Conservation (phyloP, 352 stramenopile species). For the Pythium diclinum region DNA sequence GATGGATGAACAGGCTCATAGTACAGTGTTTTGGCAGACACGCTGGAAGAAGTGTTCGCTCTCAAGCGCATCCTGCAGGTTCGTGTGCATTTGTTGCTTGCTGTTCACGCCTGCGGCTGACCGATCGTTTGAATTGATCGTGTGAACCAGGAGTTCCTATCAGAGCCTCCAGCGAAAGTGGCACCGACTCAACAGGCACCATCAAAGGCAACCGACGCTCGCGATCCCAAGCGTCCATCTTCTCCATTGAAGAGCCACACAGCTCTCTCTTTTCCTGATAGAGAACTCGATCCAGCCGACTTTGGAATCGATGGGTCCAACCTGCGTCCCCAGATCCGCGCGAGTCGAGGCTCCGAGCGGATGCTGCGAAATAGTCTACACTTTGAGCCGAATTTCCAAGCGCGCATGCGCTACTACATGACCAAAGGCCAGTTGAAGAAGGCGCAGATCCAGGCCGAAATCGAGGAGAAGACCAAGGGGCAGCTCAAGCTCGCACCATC, state of each 20-base stretch:
- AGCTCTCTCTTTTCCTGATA: no score
- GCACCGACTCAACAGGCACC: background rate
- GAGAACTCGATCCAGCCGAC: background rate
- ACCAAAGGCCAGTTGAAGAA: conserved; percentile 38
- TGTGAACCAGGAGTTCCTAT: conserved; percentile 5
- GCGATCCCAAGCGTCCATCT: background rate
- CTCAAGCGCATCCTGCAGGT: conserved; percentile 51
- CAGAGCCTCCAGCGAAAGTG: conserved; percentile 2
- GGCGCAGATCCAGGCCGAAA: conserved; percentile 41
- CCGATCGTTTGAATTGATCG: background rate
- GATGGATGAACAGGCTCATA: background rate
- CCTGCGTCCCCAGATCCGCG: conserved; percentile 8
- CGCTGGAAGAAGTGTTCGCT: conserved; percentile 53
- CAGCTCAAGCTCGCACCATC: conserved; percentile 31
- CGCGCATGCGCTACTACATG: conserved; percentile 51
- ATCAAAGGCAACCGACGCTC: background rate
- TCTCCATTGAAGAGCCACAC: background rate
- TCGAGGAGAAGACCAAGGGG: conserved; percentile 32
- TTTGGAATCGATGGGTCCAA: background rate
- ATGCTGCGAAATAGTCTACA: conserved; percentile 43
- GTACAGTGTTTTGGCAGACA: conserved; percentile 27
- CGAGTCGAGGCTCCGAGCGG: conserved; percentile 33
- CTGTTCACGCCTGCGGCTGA: background rate
- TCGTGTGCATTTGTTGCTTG: background rate
- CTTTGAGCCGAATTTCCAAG: conserved; percentile 64